Evolutionary conservation across 169 alveolate genomes (phyloP), one percentile per base, ranked within the genome.

Genomic region (Plasmodium coatneyi): DNA sequence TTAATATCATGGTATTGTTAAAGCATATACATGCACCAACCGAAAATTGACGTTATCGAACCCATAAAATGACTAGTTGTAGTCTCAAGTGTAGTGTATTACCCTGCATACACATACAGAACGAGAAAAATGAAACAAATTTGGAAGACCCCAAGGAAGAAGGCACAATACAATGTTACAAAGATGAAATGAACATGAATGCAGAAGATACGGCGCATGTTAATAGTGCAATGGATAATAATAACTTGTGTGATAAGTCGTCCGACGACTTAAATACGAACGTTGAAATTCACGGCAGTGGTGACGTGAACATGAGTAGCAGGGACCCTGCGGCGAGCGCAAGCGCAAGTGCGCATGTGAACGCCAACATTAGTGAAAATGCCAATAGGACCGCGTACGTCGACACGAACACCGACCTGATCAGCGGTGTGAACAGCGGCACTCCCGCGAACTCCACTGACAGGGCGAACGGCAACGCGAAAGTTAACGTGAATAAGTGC

Each of bases 51-150:
- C 54, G 54, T 81, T 60, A 43, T 84, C 34, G 74, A 70, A 52
- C 16, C n/a, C 39, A 28, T 32, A 86, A 86, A 86, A 86, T 86
- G 93, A 41, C 49, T 39, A 86, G 80, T 78, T 86, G 93, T 60
- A 86, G 93, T 76, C 93, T 86, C 56, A 86, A 86, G 46, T 86
- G 93, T 49, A 86, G 93, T 86, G 49, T 72, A 52, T 86, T 86
- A 78, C 93, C 93, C 3, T 86, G 93, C 30, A 72, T 86, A 86
- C 93, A 86, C 80, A 86, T 76, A 86, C 70, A 34, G 36, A 86
- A 86, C 39, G 34, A 32, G 32, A 86, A 76, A 9, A 86, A 52
- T 43, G 93, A 84, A 49, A n/a, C 52, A 16, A 36, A 84, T 74
- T 28, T 84, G 22, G 83, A 84, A 72, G 54, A 49, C 43, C 41